Evolutionary conservation across 495 filamentous ascomycete genomes (phyloP), one percentile per base, ranked within the genome.

Genomic region (Hypoxylon rickii): DNA sequence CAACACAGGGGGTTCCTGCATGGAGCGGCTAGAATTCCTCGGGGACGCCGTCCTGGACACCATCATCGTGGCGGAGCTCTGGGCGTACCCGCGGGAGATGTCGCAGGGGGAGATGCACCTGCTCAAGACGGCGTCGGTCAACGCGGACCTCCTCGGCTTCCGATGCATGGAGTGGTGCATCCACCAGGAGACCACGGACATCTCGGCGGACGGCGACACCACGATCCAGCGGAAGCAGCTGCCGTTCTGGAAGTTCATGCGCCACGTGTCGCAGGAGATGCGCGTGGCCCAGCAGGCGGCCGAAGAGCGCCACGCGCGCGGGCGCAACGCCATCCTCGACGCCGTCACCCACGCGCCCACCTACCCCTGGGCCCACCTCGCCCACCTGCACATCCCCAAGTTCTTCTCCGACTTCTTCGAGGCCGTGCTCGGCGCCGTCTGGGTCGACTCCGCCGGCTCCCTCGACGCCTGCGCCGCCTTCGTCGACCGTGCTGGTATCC

Each of bases 351-450:
- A 69, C 20, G 81, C 75, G 12, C 24, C 34, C 0, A 63, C 71
- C 17, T 92, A 91, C 61, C 94, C 93, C 0, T 98, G 93, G 93
- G 74, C 80, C 1, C 63, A 78, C 0, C 83, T 98, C 15, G 71
- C 82, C 0, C 73, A 78, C 0, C 77, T 96, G 1, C 75, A 82
- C 22, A 76, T 87, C 1, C 84, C 83, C 18, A 97, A 97, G 58
- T 89, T 89, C 76, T 86, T 89, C 71, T 94, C 88, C 0, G 93
- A 98, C 64, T 74, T 96, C 7, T 74, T 96, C 32, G 94, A 98
- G 76, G 82, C 79, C 42, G 55, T 93, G 1, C 69, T 97, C 1
- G 94, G 90, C 0, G 94, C 93, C 0, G 82, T 96, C 0, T 98
- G 87, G 74, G 75, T 96, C 43, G 94, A 97, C 66, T 89, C 85